These are phyloP conservation scores for Xylaria sp. DNA, from an alignment of 2,329 filamentous ascomycete genomes.

Conservation along the genomic window DNA sequence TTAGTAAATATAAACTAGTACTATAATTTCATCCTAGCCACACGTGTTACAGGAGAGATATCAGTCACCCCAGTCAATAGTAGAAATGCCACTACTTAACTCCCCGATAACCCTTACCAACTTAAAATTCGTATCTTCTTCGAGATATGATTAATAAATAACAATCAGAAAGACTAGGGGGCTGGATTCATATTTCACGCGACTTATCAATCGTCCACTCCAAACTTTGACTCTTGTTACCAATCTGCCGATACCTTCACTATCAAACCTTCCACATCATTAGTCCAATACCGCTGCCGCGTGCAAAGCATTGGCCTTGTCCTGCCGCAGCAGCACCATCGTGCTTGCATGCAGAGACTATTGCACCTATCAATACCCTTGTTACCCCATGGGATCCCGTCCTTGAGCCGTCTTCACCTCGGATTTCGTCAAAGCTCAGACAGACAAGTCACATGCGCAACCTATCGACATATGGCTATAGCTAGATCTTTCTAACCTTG, in stretches of 20 bases:
- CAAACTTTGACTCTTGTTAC: not conserved
- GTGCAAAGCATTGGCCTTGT: conserved; percentile 14
- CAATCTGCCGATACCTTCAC: conserved; percentile 3
- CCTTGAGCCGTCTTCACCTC: conserved; percentile 9
- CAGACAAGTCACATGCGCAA: conserved; percentile 10
- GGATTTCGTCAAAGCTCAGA: conserved; percentile 19
- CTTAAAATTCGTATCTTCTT: conserved; percentile 7
- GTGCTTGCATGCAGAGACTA: conserved; percentile 18
- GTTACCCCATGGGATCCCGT: conserved; percentile 22
- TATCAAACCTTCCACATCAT: not conserved
- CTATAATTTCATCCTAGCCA: not conserved
- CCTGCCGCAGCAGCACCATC: conserved; percentile 10
- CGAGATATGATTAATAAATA: conserved; percentile 5
- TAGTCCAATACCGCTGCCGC: conserved; percentile 5
- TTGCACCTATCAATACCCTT: conserved; percentile 24
- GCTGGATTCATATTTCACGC: conserved; percentile 3
- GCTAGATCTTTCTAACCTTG: not conserved
- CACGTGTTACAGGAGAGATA: conserved; percentile 4
- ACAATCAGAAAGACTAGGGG: not conserved
- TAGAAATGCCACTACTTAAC: conserved; percentile 25
- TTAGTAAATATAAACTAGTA: conserved; percentile 2
- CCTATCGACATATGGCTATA: not conserved
- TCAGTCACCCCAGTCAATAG: conserved; percentile 26
- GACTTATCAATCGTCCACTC: conserved; percentile 5
- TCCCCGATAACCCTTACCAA: conserved; percentile 12